phyloP scores from a whole-genome alignment of 73 alveolate species.

The Effrenium voratum region DNA sequence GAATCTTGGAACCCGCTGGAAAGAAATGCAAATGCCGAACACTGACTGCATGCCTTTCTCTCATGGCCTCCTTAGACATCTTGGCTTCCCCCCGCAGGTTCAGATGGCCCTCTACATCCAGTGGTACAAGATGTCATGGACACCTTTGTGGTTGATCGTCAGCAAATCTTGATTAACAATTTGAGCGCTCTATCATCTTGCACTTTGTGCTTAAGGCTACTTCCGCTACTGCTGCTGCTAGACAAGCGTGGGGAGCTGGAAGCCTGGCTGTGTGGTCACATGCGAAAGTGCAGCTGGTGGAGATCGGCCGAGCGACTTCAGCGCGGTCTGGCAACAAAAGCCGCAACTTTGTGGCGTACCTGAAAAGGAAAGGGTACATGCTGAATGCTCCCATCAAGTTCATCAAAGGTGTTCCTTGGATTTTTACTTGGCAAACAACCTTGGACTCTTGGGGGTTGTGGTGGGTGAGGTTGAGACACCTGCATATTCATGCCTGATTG shows the following conservation, averaged over 20 bases:
- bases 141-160: background rate
- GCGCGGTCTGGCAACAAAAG: background rate
- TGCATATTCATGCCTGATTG: no score
- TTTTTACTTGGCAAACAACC: background rate
- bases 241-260: background rate
- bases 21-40: no score
- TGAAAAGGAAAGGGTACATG: background rate
- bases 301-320: background rate
- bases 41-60: no score
- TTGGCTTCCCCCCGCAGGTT: conserved; percentile 48
- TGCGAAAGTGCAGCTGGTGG: background rate
- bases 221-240: conserved; percentile 14
- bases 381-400: background rate
- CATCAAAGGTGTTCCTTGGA: background rate
- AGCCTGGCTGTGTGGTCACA: background rate
- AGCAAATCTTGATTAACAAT: background rate
- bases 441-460: background rate
- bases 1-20: no score
- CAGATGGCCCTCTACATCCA: background rate
- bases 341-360: background rate
- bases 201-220: background rate
- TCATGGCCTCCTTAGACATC: no score
- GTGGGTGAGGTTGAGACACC: background rate
- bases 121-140: background rate
- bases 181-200: background rate